Conservation (phyloP, 805 yeast genomes). For the Middelhovenomyces tepae region DNA sequence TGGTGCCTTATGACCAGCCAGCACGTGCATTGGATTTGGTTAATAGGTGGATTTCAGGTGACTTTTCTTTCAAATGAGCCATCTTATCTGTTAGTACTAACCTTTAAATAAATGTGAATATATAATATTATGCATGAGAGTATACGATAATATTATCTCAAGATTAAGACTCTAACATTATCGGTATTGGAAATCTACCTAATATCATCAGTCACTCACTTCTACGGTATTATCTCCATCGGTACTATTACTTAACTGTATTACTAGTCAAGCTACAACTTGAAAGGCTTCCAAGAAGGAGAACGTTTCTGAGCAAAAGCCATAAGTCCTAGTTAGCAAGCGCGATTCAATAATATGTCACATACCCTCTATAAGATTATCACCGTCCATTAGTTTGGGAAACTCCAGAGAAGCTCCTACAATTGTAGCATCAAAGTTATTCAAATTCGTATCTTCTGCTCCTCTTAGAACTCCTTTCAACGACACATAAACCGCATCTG, state of each 20-base stretch:
- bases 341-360: no score
- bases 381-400: conserved; percentile 6
- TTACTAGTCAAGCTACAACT: conserved; percentile 15
- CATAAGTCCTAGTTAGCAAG: no score
- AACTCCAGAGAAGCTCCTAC: conserved; percentile 12
- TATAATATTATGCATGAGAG: no score
- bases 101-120: no score
- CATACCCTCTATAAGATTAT: conserved; percentile 20
- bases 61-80: conserved; percentile 33
- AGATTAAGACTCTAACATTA: no score
- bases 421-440: conserved; percentile 14
- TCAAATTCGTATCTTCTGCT: conserved; percentile 12
- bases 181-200: no score
- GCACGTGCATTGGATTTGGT: conserved; percentile 69
- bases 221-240: no score
- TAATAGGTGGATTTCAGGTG: conserved; percentile 76
- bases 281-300: conserved; percentile 17
- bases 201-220: no score
- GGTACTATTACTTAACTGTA: no score
- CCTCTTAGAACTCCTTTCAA: conserved; percentile 18
- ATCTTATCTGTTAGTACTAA: no score
- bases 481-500: conserved; percentile 19
- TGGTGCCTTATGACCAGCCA: conserved; percentile 92
- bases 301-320: conserved; percentile 19
- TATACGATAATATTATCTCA: no score